Base-by-base conservation (phyloP, 306 rosid species). In the Fagus sylvatica region DNA sequence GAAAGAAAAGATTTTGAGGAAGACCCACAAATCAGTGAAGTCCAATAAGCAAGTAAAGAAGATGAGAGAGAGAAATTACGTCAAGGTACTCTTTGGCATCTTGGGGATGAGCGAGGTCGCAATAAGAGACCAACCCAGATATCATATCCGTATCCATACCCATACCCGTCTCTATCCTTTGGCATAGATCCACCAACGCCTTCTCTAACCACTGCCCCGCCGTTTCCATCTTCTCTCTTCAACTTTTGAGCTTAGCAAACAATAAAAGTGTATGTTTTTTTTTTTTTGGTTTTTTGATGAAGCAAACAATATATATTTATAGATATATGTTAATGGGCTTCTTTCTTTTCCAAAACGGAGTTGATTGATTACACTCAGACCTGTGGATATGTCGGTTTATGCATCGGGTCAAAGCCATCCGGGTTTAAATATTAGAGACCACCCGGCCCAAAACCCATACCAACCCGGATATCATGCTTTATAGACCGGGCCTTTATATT, bases 81-180 rank as follows among this genome's bases (percentile, higher is more conserved):
- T 95, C 96, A 61, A 95, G 98, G 72, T 95, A 95, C 72, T 91
- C 97, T 76, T 95, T 93, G 69, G 98, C 99, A 78, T 95, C 99
- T 16, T 43, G 88, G 28, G 99, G 96, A 32, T 91, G 80, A 73
- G 99, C 96, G 39, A 88, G 87, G 80, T 95, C 96, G 69, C 97
- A 95, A 76, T 93, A 95, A 33, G 99, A 95, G 60, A 93, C 99
- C 19, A 95, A 85, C 22, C 97, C 97, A 34, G 97, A 87, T 6
- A 95, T 93, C 80, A 93, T 93, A 32, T 95, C 99, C 85, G 74
- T 72, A 61, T 93, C 97, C 60, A 88, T 78, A 39, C 83, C 89
- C 66, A 95, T 77, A 4, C 96, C 98, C 2, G 91, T 84, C 36
- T 95, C 97, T 64, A 90, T 84, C 83, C 79, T 93, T 72, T 85